Percentiles rank a stretch among this genome's conserved stretches.
phyloP scores from a whole-genome alignment of 805 yeast species.

The Candida cerambycidarum region DNA sequence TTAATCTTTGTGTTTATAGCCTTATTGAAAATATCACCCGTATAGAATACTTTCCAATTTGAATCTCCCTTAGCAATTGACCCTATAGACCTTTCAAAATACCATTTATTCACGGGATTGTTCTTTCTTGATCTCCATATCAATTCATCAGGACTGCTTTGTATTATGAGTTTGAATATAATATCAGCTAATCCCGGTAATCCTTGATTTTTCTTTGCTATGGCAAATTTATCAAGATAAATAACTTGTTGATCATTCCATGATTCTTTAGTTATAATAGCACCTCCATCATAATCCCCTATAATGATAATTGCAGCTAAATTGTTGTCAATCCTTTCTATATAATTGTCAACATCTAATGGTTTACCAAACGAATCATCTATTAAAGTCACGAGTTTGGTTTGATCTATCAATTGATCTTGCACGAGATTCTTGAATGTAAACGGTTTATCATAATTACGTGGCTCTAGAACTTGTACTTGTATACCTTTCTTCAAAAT shows the following conservation, averaged over 20 bases:
- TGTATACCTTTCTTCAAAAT: slow-evolving; percentile 75
- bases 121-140: slow-evolving; percentile 86
- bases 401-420: slow-evolving; percentile 49
- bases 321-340: slow-evolving; percentile 59
- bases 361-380: slow-evolving; percentile 76
- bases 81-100: slow-evolving; percentile 86
- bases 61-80: slow-evolving; percentile 43
- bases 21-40: slow-evolving; percentile 41
- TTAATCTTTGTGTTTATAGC: slow-evolving; percentile 25
- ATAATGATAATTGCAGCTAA: slow-evolving; percentile 80
- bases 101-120: slow-evolving; percentile 97
- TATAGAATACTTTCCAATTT: slow-evolving; percentile 42
- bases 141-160: slow-evolving; percentile 66
- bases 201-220: slow-evolving; percentile 79
- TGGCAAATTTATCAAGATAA: slow-evolving; percentile 93
- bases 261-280: slow-evolving; percentile 83
- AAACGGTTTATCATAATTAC: slow-evolving; percentile 31
- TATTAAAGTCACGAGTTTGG: slow-evolving; percentile 58
- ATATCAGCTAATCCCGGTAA: slow-evolving; percentile 92
- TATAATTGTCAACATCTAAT: slow-evolving; percentile 65
- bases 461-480: slow-evolving; percentile 42
- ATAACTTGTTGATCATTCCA: slow-evolving; percentile 46
- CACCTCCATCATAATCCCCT: slow-evolving; percentile 95
- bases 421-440: slow-evolving; percentile 39
- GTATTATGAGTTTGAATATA: slow-evolving; percentile 76